Percentiles rank a stretch among this genome's conserved stretches.
These are phyloP conservation scores for Halophytophthora batemanensis DNA, from an alignment of 352 stramenopile genomes.

Conservation along the genomic window DNA sequence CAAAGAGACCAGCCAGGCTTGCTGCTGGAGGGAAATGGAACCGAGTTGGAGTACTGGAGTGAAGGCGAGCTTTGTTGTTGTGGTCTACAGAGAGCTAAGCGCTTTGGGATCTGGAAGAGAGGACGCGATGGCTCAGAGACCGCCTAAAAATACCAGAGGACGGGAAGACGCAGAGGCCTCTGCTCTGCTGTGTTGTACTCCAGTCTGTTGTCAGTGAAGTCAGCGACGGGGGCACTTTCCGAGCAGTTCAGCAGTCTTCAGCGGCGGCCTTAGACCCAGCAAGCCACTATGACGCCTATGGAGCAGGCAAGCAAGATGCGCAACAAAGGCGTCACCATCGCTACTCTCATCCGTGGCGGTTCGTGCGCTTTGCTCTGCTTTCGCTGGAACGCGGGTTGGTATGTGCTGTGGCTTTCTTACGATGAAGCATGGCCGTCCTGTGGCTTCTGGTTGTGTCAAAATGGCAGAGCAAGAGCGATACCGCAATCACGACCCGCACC, in stretches of 20 bases:
- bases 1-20: too few species aligned
- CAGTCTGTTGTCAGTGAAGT: too few species aligned
- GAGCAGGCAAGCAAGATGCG: conserved; percentile 37
- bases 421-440: neutral
- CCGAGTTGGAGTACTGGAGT: conserved; percentile 15
- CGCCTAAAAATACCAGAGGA: conserved; percentile 35
- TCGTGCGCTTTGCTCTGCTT: neutral
- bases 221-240: too few species aligned
- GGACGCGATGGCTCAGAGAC: conserved; percentile 19
- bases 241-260: neutral
- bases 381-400: neutral
- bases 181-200: too few species aligned
- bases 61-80: too few species aligned
- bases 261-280: too few species aligned
- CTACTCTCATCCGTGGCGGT: conserved; percentile 53
- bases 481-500: conserved; percentile 42
- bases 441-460: neutral
- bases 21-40: conserved; percentile 6
- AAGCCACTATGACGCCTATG: too few species aligned
- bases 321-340: conserved; percentile 55
- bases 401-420: neutral
- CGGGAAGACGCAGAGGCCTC: too few species aligned
- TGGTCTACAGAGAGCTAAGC: too few species aligned
- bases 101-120: too few species aligned
- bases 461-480: conserved; percentile 64